Conservation (phyloP, 2,329 filamentous ascomycete genomes). For the Colletotrichum agaves region DNA sequence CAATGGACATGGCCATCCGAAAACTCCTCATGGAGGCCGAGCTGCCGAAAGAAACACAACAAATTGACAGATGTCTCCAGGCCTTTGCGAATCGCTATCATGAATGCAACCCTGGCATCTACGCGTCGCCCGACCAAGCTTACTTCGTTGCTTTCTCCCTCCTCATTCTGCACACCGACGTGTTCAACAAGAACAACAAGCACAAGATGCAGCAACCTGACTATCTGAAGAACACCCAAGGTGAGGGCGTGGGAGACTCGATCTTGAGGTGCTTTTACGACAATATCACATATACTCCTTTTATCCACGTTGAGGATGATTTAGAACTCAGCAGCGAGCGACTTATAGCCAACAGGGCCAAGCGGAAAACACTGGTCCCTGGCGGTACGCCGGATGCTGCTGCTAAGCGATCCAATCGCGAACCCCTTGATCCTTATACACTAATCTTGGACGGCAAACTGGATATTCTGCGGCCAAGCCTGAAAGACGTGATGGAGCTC, state of each 20-base stretch:
- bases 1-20: slow-evolving; percentile 96
- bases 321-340: slow-evolving; percentile 82
- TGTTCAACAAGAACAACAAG: slow-evolving; percentile 99
- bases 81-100: slow-evolving; percentile 97
- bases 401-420: slow-evolving; percentile 73
- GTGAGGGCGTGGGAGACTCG: slow-evolving; percentile 92
- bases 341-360: slow-evolving; percentile 75
- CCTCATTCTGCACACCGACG: slow-evolving; percentile 94
- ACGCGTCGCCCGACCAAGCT: slow-evolving; percentile 89
- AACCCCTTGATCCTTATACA: slow-evolving; percentile 95
- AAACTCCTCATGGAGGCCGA: slow-evolving; percentile 98
- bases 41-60: slow-evolving; percentile 95
- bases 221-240: slow-evolving; percentile 93
- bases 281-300: slow-evolving; percentile 97
- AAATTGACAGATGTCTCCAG: slow-evolving; percentile 94
- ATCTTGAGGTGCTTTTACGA: slow-evolving; percentile 97
- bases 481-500: slow-evolving; percentile 91
- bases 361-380: slow-evolving; percentile 76
- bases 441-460: slow-evolving; percentile 91
- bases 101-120: slow-evolving; percentile 98
- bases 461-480: slow-evolving; percentile 81
- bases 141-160: slow-evolving; percentile 98
- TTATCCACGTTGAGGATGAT: slow-evolving; percentile 97
- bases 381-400: slow-evolving; percentile 69
- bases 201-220: slow-evolving; percentile 97